Evolutionary conservation across 768 basidiomycete species (phyloP).

Genomic region (Naganishia kalamii): DNA sequence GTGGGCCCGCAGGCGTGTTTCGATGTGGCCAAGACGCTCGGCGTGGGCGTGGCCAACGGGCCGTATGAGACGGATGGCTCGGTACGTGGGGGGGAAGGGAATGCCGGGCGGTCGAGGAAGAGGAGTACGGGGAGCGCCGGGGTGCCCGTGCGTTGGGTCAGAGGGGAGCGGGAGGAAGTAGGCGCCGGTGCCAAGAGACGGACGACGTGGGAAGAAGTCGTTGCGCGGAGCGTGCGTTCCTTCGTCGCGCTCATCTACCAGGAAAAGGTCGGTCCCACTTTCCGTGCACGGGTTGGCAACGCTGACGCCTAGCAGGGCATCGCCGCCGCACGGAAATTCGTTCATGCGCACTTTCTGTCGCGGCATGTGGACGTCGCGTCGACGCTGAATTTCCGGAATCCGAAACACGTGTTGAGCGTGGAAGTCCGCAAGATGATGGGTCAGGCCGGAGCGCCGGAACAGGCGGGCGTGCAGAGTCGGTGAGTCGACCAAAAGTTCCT

Average conservation of each 20-base stretch:
- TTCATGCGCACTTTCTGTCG: conserved; percentile 78
- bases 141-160: conserved; percentile 54
- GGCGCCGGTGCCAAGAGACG: neutral
- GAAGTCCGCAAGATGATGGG: conserved; percentile 63
- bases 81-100: conserved; percentile 24
- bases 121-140: conserved; percentile 20
- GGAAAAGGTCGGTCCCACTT: conserved; percentile 56
- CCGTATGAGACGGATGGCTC: conserved; percentile 24
- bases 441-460: conserved; percentile 52
- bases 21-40: conserved; percentile 67
- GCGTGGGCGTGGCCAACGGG: conserved; percentile 32
- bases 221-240: conserved; percentile 78
- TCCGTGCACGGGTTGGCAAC: neutral
- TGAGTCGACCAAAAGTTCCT: conserved; percentile 39
- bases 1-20: conserved; percentile 80
- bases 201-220: conserved; percentile 68
- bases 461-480: conserved; percentile 50
- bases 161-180: conserved; percentile 19
- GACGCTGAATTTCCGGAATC: conserved; percentile 75
- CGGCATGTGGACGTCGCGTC: conserved; percentile 72
- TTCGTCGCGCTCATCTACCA: conserved; percentile 84
- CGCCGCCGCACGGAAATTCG: conserved; percentile 76
- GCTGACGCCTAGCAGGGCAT: conserved; percentile 50
- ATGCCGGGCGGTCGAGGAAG: conserved; percentile 9
- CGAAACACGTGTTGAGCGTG: conserved; percentile 66